Base-by-base conservation (phyloP, 2,329 filamentous ascomycete species). In the Cordyceps javanica region DNA sequence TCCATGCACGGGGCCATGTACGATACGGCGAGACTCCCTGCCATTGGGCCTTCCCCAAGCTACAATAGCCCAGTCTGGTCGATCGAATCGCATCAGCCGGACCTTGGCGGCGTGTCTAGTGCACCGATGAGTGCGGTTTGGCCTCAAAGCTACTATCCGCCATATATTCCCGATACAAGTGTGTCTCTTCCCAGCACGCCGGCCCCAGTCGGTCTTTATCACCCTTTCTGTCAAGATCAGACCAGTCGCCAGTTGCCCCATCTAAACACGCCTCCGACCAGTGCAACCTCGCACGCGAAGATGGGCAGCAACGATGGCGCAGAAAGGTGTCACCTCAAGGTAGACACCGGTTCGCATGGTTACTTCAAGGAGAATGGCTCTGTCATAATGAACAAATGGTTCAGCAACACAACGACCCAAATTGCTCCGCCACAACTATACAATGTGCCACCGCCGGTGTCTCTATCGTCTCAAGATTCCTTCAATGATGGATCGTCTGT, bases 311-410 rank as follows among this genome's bases (percentile, higher is more conserved):
- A 42, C 14, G 28, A 28, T 8, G 23, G 19, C 13, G 9, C 13
- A 19, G n/a, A 8, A 9, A 53, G 42, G 32, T 23, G 48, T 2
- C 26, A 42, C 19, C 23, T 51, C 14, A 57, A 36, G 23, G 36
- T 57, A 19, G 41, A 53, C 19, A 53, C 56, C 6, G 41, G 38
- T 13, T 53, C 49, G 2, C 56, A 58, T 19, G 34, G 41, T 11
- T 58, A 58, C 32, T 58, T 58, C 32, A 58, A 58, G 9, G 56
- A 58, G 28, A 48, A 58, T 8, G 19, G 39, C 13, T 51, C 48
- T 6, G 49, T 23, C 9, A 46, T 58, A 6, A 45, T 58, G 39
- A 45, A 53, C 11, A 58, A 58, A 23, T 58, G 48, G 48, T 58
- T 58, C 25, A 39, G 25, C 10, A 48, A 39, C 56, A 46, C 41